Conservation (phyloP, 441 rosid genomes). For the Adansonia gregorii region DNA sequence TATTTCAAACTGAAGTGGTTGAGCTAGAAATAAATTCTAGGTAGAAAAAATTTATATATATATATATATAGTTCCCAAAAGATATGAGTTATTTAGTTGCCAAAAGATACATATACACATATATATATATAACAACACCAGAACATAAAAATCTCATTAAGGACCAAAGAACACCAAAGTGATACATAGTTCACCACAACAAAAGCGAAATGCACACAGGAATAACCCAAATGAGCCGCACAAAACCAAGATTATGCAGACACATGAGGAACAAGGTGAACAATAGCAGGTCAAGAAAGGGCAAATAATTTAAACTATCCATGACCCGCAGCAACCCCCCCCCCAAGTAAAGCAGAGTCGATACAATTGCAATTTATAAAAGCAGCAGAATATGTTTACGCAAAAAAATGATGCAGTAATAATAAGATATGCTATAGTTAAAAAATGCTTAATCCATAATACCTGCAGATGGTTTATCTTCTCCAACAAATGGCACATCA, state of each 20-base stretch:
- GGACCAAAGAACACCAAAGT: not conserved
- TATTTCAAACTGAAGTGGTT: not conserved
- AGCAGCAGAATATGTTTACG: not conserved
- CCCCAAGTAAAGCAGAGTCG: not conserved
- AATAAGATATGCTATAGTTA: not conserved
- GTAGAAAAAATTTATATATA: not conserved
- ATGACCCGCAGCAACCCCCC: not conserved
- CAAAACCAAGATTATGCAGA: conserved; percentile 10
- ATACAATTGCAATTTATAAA: not conserved
- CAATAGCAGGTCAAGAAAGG: not conserved
- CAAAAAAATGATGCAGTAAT: not conserved
- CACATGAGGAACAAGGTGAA: not conserved
- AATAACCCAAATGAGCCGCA: not conserved
- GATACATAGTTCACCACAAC: not conserved
- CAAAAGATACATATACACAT: not conserved
- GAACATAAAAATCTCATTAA: not conserved
- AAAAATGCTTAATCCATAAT: conserved; percentile 28
- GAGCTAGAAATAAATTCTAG: not conserved
- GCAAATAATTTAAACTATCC: not conserved
- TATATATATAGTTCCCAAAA: not conserved
- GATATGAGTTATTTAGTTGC: not conserved
- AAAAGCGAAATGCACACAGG: conserved; percentile 13
- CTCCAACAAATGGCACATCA: conserved; percentile 82
- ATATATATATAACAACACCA: not conserved
- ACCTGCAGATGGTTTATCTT: conserved; percentile 73